Conservation (phyloP, 2,329 filamentous ascomycete genomes). For the Trichoderma simmonsii region DNA sequence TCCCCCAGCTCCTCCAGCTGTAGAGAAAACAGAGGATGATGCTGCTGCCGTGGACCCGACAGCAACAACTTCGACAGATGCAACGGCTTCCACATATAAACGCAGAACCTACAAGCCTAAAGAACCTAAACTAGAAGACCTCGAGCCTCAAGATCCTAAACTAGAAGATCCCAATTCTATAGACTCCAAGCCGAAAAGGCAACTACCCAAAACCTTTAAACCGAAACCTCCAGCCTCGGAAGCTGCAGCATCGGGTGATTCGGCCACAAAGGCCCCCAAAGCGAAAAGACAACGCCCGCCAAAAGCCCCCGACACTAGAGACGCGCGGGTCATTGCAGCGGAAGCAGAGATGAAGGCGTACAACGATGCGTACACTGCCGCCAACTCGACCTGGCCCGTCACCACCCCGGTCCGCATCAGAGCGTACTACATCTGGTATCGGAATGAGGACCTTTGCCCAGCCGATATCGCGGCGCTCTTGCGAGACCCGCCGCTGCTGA, state of each 20-base stretch:
- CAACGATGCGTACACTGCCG: constrained; percentile 23
- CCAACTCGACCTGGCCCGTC: constrained; percentile 24
- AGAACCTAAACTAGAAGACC: not conserved
- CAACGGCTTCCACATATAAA: not conserved
- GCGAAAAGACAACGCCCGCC: not conserved
- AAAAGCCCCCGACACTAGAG: constrained; percentile 23
- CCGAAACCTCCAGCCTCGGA: not conserved
- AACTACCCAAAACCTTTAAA: not conserved
- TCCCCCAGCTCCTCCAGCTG: not conserved
- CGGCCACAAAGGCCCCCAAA: not conserved
- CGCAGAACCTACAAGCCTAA: constrained; percentile 21
- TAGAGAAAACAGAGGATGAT: constrained; percentile 21
- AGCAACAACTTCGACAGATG: not conserved
- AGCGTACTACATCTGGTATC: constrained; percentile 64
- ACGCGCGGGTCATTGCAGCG: constrained; percentile 44
- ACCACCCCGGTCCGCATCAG: constrained; percentile 42
- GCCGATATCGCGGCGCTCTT: constrained; percentile 51
- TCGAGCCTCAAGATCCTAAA: not conserved
- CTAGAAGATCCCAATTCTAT: constrained; percentile 20
- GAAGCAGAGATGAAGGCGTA: constrained; percentile 40
- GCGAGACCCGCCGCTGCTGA: constrained; percentile 58
- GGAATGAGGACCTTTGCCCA: constrained; percentile 47
- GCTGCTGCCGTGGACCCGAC: constrained; percentile 24
- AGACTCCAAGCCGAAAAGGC: not conserved
- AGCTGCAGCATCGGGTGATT: not conserved